phyloP scores from a whole-genome alignment of 495 filamentous ascomycete genomes.

The Podospora anserina region DNA sequence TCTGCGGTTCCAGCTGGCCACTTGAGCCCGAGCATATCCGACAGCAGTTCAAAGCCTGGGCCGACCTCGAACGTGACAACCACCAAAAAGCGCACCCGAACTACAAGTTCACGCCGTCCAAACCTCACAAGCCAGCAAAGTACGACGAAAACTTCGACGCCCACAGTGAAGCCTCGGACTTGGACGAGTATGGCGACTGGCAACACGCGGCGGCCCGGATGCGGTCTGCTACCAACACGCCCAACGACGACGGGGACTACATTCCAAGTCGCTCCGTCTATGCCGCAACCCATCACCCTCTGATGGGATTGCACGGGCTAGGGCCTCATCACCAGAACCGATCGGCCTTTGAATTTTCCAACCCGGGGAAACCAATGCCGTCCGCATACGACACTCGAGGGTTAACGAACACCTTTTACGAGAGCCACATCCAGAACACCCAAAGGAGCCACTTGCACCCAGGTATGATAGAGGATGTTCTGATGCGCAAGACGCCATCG shows the following conservation, averaged over 20 bases:
- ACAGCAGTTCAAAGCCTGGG: slow-evolving; percentile 76
- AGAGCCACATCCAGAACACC: slow-evolving; percentile 30
- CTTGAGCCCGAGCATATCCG: slow-evolving; percentile 69
- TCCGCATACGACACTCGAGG: slow-evolving; percentile 51
- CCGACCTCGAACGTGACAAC: slow-evolving; percentile 78
- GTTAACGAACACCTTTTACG: slow-evolving; percentile 55
- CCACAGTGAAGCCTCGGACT: slow-evolving; percentile 36
- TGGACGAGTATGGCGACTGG: slow-evolving; percentile 40
- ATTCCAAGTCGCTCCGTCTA: slow-evolving; percentile 32
- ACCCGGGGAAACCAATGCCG: slow-evolving; percentile 60
- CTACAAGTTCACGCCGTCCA: slow-evolving; percentile 92
- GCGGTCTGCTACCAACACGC: slow-evolving; percentile 31
- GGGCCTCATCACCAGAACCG: slow-evolving; percentile 38
- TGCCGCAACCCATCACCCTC: slow-evolving; percentile 26
- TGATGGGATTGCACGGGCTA: slow-evolving; percentile 31
- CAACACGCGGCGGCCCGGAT: slow-evolving; percentile 25
- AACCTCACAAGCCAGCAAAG: slow-evolving; percentile 54
- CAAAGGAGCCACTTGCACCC: slow-evolving; percentile 32
- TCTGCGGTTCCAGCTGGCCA: slow-evolving; percentile 82
- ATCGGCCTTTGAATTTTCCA: slow-evolving; percentile 60
- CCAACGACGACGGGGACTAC: slow-evolving; percentile 36
- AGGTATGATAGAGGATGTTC: slow-evolving; percentile 51
- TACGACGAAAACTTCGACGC: slow-evolving; percentile 35
- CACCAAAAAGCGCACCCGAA: slow-evolving; percentile 83
- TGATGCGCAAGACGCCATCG: slow-evolving; percentile 47